phyloP scores from a whole-genome alignment of 352 stramenopile species.

The Phytophthora pisi region DNA sequence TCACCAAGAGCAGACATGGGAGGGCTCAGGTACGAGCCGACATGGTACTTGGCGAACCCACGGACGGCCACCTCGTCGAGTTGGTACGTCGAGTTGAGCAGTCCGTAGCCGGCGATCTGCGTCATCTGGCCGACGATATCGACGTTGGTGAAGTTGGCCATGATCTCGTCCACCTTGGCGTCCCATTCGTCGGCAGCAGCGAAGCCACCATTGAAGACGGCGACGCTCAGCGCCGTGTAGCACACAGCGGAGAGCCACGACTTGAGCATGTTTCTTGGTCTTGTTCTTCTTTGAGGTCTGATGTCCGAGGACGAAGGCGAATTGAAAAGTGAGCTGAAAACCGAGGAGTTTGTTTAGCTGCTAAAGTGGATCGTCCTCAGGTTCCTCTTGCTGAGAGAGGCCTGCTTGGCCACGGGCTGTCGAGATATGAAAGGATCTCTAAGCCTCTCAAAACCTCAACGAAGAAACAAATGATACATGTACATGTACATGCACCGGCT shows the following conservation, averaged over 20 bases:
- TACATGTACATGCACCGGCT: too few species aligned
- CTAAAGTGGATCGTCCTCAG: not conserved
- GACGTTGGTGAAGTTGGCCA: slow-evolving; percentile 7
- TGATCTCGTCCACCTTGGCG: slow-evolving; percentile 19
- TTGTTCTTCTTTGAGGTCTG: slow-evolving; percentile 13
- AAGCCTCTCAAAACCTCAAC: slow-evolving; percentile 10
- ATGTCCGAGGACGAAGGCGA: slow-evolving; percentile 12
- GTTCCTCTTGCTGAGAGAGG: not conserved
- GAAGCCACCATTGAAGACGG: slow-evolving; percentile 13
- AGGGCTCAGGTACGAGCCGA: slow-evolving; percentile 87
- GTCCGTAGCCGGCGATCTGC: slow-evolving; percentile 72
- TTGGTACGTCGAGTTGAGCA: slow-evolving; percentile 51
- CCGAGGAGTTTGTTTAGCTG: not conserved
- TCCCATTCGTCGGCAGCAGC: slow-evolving; percentile 29
- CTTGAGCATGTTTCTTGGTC: slow-evolving; percentile 30
- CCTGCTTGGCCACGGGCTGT: not conserved
- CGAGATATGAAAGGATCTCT: slow-evolving; percentile 5
- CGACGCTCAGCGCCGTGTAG: slow-evolving; percentile 23
- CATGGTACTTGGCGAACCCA: slow-evolving; percentile 59
- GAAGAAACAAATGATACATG: slow-evolving; percentile 18
- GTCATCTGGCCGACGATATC: slow-evolving; percentile 84
- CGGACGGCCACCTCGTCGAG: slow-evolving; percentile 53
- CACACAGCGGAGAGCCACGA: slow-evolving; percentile 24
- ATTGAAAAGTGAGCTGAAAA: slow-evolving; percentile 29
- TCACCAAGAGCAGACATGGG: slow-evolving; percentile 17